A percentile compares a stretch with the other conserved stretches of the same genome.
These are phyloP conservation scores for Ustilago tritici DNA, from an alignment of 1,284 basidiomycete species.

Conservation along the genomic window DNA sequence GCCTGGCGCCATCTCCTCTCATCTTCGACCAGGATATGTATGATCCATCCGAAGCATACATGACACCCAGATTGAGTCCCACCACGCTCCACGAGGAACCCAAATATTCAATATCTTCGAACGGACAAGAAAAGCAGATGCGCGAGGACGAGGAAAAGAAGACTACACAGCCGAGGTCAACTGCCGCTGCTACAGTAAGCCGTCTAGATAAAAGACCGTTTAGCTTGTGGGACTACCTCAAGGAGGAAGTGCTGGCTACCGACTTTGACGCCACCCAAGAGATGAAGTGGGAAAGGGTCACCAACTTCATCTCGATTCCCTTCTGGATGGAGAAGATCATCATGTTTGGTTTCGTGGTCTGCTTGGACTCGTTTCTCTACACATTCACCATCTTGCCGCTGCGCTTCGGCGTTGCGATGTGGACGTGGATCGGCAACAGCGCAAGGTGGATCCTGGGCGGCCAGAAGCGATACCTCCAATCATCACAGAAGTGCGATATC, in stretches of 20 bases:
- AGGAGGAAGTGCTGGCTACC: conserved; percentile 82
- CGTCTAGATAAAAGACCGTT: conserved; percentile 40
- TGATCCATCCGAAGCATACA: conserved; percentile 26
- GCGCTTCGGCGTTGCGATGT: conserved; percentile 72
- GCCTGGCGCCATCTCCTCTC: conserved; percentile 22
- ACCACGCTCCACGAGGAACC: conserved; percentile 26
- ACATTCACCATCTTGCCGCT: conserved; percentile 98
- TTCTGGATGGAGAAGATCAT: conserved; percentile 96
- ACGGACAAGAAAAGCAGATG: not conserved
- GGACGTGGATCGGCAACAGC: conserved; percentile 51
- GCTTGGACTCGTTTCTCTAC: conserved; percentile 96
- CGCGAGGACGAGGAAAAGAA: conserved; percentile 1
- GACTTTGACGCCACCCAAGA: conserved; percentile 94
- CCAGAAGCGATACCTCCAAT: conserved; percentile 53
- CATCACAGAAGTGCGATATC: conserved; percentile 89
- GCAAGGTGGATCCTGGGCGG: conserved; percentile 50
- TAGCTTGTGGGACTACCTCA: conserved; percentile 90
- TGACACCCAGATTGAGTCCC: conserved; percentile 29
- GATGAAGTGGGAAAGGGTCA: conserved; percentile 95
- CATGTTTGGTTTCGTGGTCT: conserved; percentile 90
- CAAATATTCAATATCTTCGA: not conserved
- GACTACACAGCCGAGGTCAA: not conserved
- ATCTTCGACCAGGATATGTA: conserved; percentile 16
- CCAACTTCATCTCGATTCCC: conserved; percentile 94
- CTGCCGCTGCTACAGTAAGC: not conserved